These are phyloP conservation scores for Pezicula carpinea DNA, from an alignment of 2,329 filamentous ascomycete genomes.

Conservation along the genomic window DNA sequence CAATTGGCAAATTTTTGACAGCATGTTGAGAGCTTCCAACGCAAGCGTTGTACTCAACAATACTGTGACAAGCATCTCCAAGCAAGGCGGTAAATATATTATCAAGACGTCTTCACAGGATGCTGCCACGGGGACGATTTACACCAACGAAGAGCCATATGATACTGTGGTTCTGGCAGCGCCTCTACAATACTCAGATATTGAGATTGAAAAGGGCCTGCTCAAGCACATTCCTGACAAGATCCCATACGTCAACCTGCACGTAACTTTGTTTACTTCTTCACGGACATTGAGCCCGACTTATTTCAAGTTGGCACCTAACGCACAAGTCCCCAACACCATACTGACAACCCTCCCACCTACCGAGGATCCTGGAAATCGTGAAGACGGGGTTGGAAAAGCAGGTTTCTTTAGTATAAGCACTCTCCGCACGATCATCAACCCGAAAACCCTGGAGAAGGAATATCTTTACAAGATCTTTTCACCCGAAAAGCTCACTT, in stretches of 20 bases:
- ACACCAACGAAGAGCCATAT: conserved; percentile 40
- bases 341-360: conserved; percentile 78
- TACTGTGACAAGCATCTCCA: conserved; percentile 56
- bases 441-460: conserved; percentile 48
- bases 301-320: conserved; percentile 65
- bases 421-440: conserved; percentile 59
- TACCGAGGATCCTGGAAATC: conserved; percentile 40
- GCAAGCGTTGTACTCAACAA: conserved; percentile 63
- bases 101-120: conserved; percentile 29
- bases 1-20: conserved; percentile 92
- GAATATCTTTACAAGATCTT: conserved; percentile 66
- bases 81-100: conserved; percentile 44
- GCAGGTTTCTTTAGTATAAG: conserved; percentile 84
- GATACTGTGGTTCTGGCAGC: conserved; percentile 80
- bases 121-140: conserved; percentile 1
- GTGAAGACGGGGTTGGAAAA: conserved; percentile 59
- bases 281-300: conserved; percentile 64
- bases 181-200: conserved; percentile 75
- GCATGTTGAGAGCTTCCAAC: conserved; percentile 65
- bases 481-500: conserved; percentile 48
- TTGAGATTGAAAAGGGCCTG: conserved; percentile 59
- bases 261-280: conserved; percentile 86
- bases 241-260: conserved; percentile 80
- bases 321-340: conserved; percentile 59
- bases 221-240: conserved; percentile 66